phyloP scores from a whole-genome alignment of 305 asterid genomes.

The Salvia sclarea region DNA sequence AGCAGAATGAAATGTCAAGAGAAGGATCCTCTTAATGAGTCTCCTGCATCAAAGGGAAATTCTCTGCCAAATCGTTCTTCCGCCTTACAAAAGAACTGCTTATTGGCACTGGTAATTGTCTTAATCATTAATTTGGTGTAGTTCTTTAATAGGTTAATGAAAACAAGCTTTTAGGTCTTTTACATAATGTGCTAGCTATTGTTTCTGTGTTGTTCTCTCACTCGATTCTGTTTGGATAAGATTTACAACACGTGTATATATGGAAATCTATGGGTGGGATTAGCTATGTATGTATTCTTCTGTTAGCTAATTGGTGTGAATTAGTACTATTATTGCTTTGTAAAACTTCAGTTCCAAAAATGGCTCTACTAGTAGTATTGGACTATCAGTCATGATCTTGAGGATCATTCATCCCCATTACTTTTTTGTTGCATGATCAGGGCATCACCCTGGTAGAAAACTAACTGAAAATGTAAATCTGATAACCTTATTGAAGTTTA shows the following conservation, averaged over 20 bases:
- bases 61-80: slow-evolving; percentile 34
- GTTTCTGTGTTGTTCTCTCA: slow-evolving; percentile 20
- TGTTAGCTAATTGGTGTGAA: slow-evolving; percentile 2
- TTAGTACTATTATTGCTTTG: not conserved
- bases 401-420: slow-evolving; percentile 2
- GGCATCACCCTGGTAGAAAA: slow-evolving; percentile 13
- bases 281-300: slow-evolving; percentile 16
- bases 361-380: not conserved
- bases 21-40: slow-evolving; percentile 39
- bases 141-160: slow-evolving; percentile 15
- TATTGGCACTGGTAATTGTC: slow-evolving; percentile 69
- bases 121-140: not conserved
- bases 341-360: not conserved
- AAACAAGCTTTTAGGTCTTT: slow-evolving; percentile 7
- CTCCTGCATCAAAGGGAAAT: slow-evolving; percentile 41
- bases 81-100: slow-evolving; percentile 52
- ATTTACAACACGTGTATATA: not conserved
- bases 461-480: slow-evolving; percentile 15
- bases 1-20: slow-evolving; percentile 38
- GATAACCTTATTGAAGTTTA: slow-evolving; percentile 1
- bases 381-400: not conserved
- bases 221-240: slow-evolving; percentile 5
- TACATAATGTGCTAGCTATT: slow-evolving; percentile 19
- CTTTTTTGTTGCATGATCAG: slow-evolving; percentile 15
- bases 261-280: not conserved